Evolutionary conservation across 192 early-diverging fungal genomes (phyloP), one percentile per base, ranked within the genome.

Genomic region (Coemansia guatemalensis): DNA sequence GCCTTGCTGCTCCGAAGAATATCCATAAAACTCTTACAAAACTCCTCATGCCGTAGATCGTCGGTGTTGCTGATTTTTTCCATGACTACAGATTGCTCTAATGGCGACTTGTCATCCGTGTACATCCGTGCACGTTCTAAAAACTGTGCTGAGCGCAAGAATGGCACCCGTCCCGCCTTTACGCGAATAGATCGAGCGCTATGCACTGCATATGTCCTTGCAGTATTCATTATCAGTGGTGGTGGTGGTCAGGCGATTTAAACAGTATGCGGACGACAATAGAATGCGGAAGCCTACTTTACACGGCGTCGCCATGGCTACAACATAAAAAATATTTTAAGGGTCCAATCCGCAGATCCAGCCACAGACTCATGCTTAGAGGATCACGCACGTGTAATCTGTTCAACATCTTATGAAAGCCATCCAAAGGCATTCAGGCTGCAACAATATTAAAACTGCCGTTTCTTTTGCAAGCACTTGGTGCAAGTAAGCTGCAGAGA

Each of bases 31-130:
- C 51, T 26, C 41, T 68, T 25, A 39, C 49, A 39, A n/a, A 70
- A 70, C 56, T 63, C 62, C 17, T 59, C 23, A 11, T 70, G 68
- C 30, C 62, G 56, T 35, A 25, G 21, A 53, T 69, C 49, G 32
- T 48, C 8, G 17, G 23, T 44, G 6, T 32, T 17, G 51, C 29
- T 20, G 21, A 2, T 29, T 3, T 9, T 53, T 18, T 24, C 12
- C 24, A 25, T 17, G 11, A 17, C 52, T 18, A 18, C 52, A 4
- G 52, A 4, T 24, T 29, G 9, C 47, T 44, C 14, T 12, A 44
- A 44, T 44, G 39, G 12, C 39, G 39, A 44, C 39, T 17, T 11
- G 39, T 44, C 39, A 44, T 44, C 39, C 14, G 39, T 44, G 39
- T 44, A 44, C 4, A 12, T 44, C 17, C 39, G 39, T 17, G 39